Percentiles rank a stretch among this genome's conserved stretches.
These are phyloP conservation scores for Fusarium algeriense DNA, from an alignment of 2,329 filamentous ascomycete genomes.

Conservation along the genomic window DNA sequence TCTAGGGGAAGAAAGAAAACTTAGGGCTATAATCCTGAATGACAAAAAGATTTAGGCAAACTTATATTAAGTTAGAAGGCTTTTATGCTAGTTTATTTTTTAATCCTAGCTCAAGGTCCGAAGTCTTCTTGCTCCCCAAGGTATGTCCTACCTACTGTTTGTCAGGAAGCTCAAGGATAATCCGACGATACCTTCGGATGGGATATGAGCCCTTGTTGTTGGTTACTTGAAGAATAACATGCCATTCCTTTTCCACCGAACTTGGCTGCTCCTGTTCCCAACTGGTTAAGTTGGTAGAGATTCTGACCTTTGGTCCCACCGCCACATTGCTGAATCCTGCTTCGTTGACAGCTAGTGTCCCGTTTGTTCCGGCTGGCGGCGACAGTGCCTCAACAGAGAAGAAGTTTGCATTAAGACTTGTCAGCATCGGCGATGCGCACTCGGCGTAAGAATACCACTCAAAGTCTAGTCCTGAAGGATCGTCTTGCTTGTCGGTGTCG, in stretches of 20 bases:
- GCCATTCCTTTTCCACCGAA: slow-evolving; percentile 10
- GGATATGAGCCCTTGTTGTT: slow-evolving; percentile 16
- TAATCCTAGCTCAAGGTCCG: no score
- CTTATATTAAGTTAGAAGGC: no score
- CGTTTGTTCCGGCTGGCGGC: not conserved
- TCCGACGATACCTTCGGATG: not conserved
- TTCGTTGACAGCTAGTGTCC: not conserved
- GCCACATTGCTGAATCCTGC: slow-evolving; percentile 16
- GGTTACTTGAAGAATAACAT: slow-evolving; percentile 19
- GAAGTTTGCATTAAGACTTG: not conserved
- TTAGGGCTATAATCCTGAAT: no score
- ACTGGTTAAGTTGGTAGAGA: not conserved
- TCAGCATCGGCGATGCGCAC: not conserved
- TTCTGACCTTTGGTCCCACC: not conserved
- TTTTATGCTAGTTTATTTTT: no score
- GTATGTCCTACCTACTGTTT: rapidly evolving
- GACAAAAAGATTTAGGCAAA: no score
- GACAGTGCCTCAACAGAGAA: slow-evolving; percentile 1
- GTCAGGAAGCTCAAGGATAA: not conserved
- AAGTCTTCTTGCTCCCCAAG: no score
- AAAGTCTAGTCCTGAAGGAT: not conserved
- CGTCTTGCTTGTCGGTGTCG: not conserved
- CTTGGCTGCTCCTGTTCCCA: slow-evolving; percentile 17
- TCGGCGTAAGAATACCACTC: slow-evolving; percentile 20
- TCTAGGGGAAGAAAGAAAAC: no score